Evolutionary conservation across 257 asterid genomes (phyloP).

Genomic region (Cinchona pubescens): DNA sequence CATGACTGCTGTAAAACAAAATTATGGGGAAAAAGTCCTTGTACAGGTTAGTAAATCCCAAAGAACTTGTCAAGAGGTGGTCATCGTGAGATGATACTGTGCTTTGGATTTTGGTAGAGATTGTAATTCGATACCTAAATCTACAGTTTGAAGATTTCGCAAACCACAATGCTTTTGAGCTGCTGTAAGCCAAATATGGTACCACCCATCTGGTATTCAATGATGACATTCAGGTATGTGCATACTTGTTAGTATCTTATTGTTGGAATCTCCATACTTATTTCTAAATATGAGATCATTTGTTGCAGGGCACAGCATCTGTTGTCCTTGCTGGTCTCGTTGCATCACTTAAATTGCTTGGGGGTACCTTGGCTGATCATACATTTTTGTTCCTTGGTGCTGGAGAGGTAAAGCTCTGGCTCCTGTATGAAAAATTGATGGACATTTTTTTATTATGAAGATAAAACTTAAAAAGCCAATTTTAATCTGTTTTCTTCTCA

Average conservation of each 20-base stretch:
- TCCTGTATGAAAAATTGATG: background rate
- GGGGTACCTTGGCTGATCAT: constrained; percentile 83
- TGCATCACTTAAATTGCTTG: constrained; percentile 81
- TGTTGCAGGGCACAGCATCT: constrained; percentile 86
- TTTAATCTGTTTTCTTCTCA: background rate
- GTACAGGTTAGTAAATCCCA: constrained; percentile 58
- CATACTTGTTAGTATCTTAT: constrained; percentile 6
- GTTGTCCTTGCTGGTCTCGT: constrained; percentile 91
- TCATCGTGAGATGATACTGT: background rate
- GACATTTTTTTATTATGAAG: background rate
- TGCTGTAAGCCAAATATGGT: constrained; percentile 85
- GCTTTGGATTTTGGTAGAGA: background rate
- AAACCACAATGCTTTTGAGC: constrained; percentile 93
- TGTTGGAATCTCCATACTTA: background rate
- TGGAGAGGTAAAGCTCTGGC: constrained; percentile 65
- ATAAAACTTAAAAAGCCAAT: background rate
- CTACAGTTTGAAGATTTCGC: constrained; percentile 92
- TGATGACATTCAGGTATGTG: constrained; percentile 83
- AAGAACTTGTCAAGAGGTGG: background rate
- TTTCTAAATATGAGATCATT: constrained; percentile 11
- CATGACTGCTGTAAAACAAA: constrained; percentile 91
- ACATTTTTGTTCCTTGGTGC: constrained; percentile 96
- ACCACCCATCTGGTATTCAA: constrained; percentile 88
- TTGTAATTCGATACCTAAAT: background rate
- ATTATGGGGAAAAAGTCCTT: constrained; percentile 91